These are phyloP conservation scores for Trebouxia gelatinosa DNA, from an alignment of 163 green algal species.

Conservation along the genomic window DNA sequence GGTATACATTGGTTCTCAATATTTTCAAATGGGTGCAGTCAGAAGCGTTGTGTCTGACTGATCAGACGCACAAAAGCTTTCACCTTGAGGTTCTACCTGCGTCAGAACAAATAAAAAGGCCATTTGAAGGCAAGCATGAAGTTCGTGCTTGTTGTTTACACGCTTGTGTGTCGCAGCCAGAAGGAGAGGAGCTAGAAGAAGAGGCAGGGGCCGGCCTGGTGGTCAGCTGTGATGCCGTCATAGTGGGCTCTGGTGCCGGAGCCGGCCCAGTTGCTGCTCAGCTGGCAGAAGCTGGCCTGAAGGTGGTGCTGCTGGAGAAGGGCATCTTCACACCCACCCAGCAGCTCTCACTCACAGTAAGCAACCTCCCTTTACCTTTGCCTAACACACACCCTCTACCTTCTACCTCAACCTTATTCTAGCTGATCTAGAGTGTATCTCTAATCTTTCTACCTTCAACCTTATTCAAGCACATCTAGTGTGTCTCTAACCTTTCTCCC, in stretches of 20 bases:
- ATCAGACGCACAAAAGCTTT: not conserved
- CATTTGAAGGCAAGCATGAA: no score
- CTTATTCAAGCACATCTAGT: no score
- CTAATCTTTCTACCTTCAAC: no score
- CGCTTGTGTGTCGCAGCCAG: not conserved
- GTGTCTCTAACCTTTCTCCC: no score
- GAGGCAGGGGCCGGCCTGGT: not conserved
- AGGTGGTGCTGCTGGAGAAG: constrained; percentile 61
- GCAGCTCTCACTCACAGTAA: constrained; percentile 34
- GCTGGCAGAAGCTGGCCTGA: constrained; percentile 60
- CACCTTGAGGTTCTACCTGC: not conserved
- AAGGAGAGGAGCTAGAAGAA: constrained; percentile 8
- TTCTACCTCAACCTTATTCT: no score
- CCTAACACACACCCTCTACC: no score
- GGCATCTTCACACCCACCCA: constrained; percentile 43
- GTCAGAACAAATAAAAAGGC: not conserved
- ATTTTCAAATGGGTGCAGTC: not conserved
- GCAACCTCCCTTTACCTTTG: no score
- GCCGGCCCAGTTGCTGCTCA: constrained; percentile 61
- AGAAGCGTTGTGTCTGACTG: not conserved
- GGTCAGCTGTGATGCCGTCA: constrained; percentile 55
- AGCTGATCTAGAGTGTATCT: no score
- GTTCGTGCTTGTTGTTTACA: not conserved
- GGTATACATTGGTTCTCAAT: not conserved
- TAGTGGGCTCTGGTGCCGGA: constrained; percentile 70